These are phyloP conservation scores for Buddleja alternifolia DNA, from an alignment of 257 asterid species.

Conservation along the genomic window DNA sequence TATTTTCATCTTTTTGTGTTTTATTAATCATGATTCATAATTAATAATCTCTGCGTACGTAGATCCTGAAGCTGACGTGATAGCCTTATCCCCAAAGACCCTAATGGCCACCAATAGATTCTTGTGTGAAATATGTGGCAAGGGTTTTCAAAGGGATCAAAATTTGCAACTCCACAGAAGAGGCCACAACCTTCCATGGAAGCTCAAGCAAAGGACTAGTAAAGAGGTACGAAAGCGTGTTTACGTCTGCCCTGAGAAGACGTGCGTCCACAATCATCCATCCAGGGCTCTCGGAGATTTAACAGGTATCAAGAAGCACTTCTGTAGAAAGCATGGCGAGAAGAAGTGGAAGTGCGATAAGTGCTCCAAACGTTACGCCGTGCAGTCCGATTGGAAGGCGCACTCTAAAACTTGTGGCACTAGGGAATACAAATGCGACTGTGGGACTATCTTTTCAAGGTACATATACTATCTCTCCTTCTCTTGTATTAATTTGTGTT, in stretches of 20 bases:
- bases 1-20: no score
- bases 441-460: slow-evolving; percentile 92
- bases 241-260: slow-evolving; percentile 87
- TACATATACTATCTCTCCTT: slow-evolving; percentile 14
- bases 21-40: no score
- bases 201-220: slow-evolving; percentile 78
- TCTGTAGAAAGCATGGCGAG: slow-evolving; percentile 87
- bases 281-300: slow-evolving; percentile 92
- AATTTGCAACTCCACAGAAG: slow-evolving; percentile 87
- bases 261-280: slow-evolving; percentile 79
- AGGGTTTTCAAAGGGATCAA: slow-evolving; percentile 95
- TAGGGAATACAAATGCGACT: slow-evolving; percentile 86
- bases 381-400: slow-evolving; percentile 93
- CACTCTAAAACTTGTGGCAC: slow-evolving; percentile 95
- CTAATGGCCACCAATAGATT: slow-evolving; percentile 95
- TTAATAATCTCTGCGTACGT: not conserved
- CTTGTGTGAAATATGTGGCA: slow-evolving; percentile 85
- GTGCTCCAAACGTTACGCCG: slow-evolving; percentile 85
- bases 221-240: slow-evolving; percentile 77
- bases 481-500: not conserved
- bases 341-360: slow-evolving; percentile 97
- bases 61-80: slow-evolving; percentile 96
- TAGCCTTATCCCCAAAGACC: slow-evolving; percentile 83
- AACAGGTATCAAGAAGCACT: slow-evolving; percentile 93
- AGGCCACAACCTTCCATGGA: slow-evolving; percentile 95